phyloP scores from a whole-genome alignment of 2,329 filamentous ascomycete genomes.

The Talaromyces amestolkiae region DNA sequence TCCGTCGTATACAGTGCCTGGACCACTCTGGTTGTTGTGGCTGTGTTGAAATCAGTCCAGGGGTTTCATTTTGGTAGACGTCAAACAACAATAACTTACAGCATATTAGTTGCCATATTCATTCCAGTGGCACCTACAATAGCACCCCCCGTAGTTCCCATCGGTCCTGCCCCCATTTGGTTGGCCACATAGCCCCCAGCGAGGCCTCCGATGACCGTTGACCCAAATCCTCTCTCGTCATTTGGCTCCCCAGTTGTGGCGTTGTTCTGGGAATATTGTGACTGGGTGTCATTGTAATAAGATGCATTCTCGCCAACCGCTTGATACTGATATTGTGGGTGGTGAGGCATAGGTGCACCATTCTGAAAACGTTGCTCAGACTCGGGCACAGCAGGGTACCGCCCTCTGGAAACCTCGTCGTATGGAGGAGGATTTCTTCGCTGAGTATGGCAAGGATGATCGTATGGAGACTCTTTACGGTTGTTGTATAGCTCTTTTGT shows the following conservation, averaged over 20 bases:
- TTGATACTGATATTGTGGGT: background rate
- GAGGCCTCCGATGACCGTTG: background rate
- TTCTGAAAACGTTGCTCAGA: background rate
- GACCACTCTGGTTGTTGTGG: background rate
- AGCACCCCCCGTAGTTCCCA: background rate
- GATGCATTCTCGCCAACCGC: background rate
- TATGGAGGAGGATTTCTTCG: background rate
- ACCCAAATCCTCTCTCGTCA: background rate
- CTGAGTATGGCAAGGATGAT: background rate
- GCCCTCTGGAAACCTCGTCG: background rate
- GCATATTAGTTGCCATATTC: background rate
- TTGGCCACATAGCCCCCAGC: background rate
- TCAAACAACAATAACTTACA: background rate
- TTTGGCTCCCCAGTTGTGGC: background rate
- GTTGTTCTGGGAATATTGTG: background rate
- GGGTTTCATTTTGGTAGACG: background rate
- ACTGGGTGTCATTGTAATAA: background rate
- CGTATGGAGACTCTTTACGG: background rate
- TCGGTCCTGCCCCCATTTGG: background rate
- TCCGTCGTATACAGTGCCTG: background rate
- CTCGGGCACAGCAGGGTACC: background rate
- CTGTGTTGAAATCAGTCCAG: background rate
- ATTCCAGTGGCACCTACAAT: background rate
- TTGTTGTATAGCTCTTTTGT: background rate
- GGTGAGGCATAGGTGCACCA: background rate